These are phyloP conservation scores for Flaveria ramosissima DNA, from an alignment of 129 eudicot genomes.

Conservation along the genomic window DNA sequence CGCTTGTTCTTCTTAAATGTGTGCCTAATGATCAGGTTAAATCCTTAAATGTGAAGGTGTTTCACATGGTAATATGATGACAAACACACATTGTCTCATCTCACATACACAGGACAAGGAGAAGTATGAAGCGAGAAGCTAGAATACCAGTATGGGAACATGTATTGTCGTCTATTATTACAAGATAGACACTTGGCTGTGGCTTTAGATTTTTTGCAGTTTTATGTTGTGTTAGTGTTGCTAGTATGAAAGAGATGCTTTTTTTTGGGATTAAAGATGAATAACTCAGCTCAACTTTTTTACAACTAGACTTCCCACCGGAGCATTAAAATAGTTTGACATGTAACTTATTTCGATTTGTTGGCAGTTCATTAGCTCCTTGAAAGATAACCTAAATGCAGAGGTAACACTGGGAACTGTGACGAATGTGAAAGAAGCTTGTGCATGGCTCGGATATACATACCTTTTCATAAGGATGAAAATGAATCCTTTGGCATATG, in stretches of 20 bases:
- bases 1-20: neutral
- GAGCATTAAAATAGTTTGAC: neutral
- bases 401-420: conserved; percentile 98
- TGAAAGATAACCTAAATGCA: conserved; percentile 96
- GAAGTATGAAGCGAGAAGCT: conserved; percentile 3
- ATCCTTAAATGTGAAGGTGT: neutral
- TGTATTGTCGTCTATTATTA: conserved; percentile 1
- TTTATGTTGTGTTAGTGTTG: neutral
- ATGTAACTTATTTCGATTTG: conserved; percentile 8
- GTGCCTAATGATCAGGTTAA: neutral
- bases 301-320: neutral
- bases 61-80: neutral
- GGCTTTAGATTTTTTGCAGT: neutral
- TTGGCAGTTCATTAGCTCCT: conserved; percentile 88
- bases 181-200: neutral
- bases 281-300: neutral
- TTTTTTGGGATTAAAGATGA: neutral
- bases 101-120: neutral
- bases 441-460: conserved; percentile 99
- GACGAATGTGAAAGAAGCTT: conserved; percentile 98
- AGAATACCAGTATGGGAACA: neutral
- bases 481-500: conserved; percentile 98
- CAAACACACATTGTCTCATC: neutral
- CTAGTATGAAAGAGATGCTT: conserved; percentile 3
- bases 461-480: conserved; percentile 97